Conservation (phyloP, 2,329 filamentous ascomycete genomes). For the Epicoccum nigrum region DNA sequence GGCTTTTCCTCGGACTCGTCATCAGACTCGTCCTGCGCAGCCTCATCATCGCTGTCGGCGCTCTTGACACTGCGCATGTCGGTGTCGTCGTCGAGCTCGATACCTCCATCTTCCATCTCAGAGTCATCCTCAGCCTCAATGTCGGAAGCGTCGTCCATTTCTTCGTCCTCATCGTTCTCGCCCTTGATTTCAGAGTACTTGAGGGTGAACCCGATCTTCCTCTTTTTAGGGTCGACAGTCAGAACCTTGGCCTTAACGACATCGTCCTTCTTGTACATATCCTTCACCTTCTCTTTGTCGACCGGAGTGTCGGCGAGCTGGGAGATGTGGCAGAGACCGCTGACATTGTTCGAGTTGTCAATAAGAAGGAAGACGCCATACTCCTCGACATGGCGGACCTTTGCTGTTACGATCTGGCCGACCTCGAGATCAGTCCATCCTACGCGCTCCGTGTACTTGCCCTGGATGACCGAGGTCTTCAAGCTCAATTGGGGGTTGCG, state of each 20-base stretch:
- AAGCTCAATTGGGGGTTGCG: slow-evolving; percentile 84
- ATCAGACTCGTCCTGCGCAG: slow-evolving; percentile 48
- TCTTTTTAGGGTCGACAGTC: slow-evolving; percentile 74
- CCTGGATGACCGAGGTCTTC: slow-evolving; percentile 82
- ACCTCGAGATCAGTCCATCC: slow-evolving; percentile 77
- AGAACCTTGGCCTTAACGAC: slow-evolving; percentile 90
- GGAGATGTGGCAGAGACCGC: slow-evolving; percentile 88
- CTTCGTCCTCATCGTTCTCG: slow-evolving; percentile 50
- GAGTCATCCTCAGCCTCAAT: slow-evolving; percentile 37
- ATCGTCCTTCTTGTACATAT: slow-evolving; percentile 89
- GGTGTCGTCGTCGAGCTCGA: slow-evolving; percentile 48
- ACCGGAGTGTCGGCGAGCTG: slow-evolving; percentile 88
- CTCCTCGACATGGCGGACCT: slow-evolving; percentile 90
- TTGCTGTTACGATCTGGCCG: slow-evolving; percentile 85
- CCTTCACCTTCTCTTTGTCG: slow-evolving; percentile 84
- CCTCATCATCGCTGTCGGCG: slow-evolving; percentile 41
- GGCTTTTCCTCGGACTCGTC: slow-evolving; percentile 33
- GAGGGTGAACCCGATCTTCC: slow-evolving; percentile 84
- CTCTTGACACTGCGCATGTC: slow-evolving; percentile 55
- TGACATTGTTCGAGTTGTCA: slow-evolving; percentile 85
- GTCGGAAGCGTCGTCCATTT: slow-evolving; percentile 47
- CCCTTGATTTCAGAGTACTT: slow-evolving; percentile 90
- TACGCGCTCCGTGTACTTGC: slow-evolving; percentile 75
- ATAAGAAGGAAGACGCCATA: slow-evolving; percentile 94
- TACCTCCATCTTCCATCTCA: slow-evolving; percentile 52